A percentile compares a stretch with the other conserved stretches of the same genome.
phyloP scores from a whole-genome alignment of 768 basidiomycete species.

The Mrakia gelida region DNA sequence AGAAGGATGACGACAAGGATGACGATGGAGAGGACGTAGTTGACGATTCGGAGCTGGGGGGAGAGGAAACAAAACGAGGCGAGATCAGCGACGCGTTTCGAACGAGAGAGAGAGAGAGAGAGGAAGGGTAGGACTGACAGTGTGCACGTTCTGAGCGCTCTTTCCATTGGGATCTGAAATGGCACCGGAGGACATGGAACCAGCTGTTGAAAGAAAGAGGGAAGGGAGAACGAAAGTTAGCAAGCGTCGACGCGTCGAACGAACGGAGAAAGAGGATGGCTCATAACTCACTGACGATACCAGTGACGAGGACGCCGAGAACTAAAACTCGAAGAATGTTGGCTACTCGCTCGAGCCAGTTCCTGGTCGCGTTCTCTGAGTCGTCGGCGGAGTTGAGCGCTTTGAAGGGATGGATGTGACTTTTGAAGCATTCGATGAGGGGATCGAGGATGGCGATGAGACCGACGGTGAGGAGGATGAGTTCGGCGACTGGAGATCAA shows the following conservation, averaged over 20 bases:
- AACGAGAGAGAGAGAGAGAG: neutral
- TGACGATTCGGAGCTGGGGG: neutral
- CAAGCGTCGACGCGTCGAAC: neutral
- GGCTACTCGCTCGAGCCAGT: neutral
- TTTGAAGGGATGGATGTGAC: neutral
- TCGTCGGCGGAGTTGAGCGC: neutral
- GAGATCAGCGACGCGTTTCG: neutral
- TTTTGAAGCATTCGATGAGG: neutral
- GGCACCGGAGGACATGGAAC: neutral
- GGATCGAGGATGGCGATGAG: neutral
- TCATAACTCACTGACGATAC: neutral
- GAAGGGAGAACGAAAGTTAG: neutral
- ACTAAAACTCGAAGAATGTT: neutral
- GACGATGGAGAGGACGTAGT: constrained; percentile 4
- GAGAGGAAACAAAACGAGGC: neutral
- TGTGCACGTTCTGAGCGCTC: neutral
- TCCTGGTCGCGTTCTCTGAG: neutral
- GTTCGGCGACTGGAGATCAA: neutral
- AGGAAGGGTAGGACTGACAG: neutral
- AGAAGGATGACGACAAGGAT: neutral
- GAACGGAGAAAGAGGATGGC: neutral
- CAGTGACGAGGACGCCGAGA: neutral
- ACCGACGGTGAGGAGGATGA: constrained; percentile 1
- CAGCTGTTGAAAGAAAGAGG: neutral
- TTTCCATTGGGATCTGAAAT: neutral